phyloP scores from a whole-genome alignment of 805 yeast genomes.

The Nakazawaea laoshanensis region DNA sequence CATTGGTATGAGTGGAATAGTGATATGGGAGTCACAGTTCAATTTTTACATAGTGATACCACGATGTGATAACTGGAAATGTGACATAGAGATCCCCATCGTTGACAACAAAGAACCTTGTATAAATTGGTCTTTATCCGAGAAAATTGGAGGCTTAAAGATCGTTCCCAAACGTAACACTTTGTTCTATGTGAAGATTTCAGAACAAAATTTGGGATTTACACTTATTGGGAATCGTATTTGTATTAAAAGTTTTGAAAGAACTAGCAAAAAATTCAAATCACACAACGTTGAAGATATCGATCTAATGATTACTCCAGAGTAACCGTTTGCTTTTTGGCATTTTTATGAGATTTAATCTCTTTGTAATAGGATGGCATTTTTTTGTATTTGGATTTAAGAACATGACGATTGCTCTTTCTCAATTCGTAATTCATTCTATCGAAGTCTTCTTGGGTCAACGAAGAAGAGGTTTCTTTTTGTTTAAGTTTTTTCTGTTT shows the following conservation, averaged over 20 bases:
- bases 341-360: conserved; percentile 3
- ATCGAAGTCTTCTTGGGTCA: conserved; percentile 2
- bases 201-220: conserved; percentile 37
- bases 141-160: conserved; percentile 52
- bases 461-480: neutral
- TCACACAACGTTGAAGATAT: conserved; percentile 63
- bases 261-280: conserved; percentile 82
- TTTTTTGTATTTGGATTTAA: conserved; percentile 9
- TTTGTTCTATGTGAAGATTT: conserved; percentile 45
- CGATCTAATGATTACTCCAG: neutral
- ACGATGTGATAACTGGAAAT: conserved; percentile 28
- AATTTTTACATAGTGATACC: conserved; percentile 56
- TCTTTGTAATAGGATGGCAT: conserved; percentile 8
- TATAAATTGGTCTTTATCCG: conserved; percentile 13
- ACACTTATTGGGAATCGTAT: conserved; percentile 75
- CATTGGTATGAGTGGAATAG: conserved; percentile 65
- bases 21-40: conserved; percentile 77
- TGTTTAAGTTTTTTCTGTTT: neutral
- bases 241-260: conserved; percentile 64
- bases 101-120: conserved; percentile 7
- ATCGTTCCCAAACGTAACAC: conserved; percentile 63
- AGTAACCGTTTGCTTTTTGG: neutral
- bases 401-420: conserved; percentile 8
- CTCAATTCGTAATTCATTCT: conserved; percentile 10
- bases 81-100: conserved; percentile 15